These are phyloP conservation scores for Diddensiella transvaalensis DNA, from an alignment of 805 yeast genomes.

Conservation along the genomic window DNA sequence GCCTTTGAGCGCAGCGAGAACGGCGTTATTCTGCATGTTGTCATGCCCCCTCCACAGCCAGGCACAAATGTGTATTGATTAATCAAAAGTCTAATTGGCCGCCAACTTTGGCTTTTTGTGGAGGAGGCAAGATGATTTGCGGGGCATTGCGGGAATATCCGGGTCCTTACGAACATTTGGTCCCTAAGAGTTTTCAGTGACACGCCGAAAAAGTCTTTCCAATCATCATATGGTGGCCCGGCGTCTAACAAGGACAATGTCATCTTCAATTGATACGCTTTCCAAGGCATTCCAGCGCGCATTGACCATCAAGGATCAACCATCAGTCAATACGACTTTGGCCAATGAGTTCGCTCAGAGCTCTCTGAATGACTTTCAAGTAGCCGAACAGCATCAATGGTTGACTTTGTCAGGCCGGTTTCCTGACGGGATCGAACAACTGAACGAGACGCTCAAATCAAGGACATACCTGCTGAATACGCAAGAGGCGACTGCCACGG, in stretches of 20 bases:
- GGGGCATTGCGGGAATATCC: background rate
- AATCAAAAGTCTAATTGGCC: too few relatives aligned
- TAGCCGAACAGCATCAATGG: constrained; percentile 78
- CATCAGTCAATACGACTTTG: constrained; percentile 21
- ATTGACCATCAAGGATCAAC: constrained; percentile 24
- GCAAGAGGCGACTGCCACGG: constrained; percentile 59
- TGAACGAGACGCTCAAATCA: constrained; percentile 67
- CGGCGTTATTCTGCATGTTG: background rate
- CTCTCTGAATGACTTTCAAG: constrained; percentile 43
- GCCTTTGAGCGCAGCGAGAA: background rate
- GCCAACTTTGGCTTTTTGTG: too few relatives aligned
- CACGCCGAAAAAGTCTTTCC: background rate
- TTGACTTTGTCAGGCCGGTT: constrained; percentile 63
- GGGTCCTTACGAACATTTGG: background rate
- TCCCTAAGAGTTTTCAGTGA: background rate
- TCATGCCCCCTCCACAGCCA: background rate
- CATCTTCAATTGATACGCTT: constrained; percentile 21
- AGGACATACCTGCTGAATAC: constrained; percentile 62
- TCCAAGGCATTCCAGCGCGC: constrained; percentile 28
- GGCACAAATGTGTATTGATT: too few relatives aligned
- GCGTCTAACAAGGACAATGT: background rate
- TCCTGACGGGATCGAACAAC: constrained; percentile 47
- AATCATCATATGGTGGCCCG: background rate
- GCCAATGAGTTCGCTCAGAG: constrained; percentile 14
- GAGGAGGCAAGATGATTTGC: background rate